These are phyloP conservation scores for Colletotrichum cuscutae DNA, from an alignment of 2,329 filamentous ascomycete species.

Conservation along the genomic window DNA sequence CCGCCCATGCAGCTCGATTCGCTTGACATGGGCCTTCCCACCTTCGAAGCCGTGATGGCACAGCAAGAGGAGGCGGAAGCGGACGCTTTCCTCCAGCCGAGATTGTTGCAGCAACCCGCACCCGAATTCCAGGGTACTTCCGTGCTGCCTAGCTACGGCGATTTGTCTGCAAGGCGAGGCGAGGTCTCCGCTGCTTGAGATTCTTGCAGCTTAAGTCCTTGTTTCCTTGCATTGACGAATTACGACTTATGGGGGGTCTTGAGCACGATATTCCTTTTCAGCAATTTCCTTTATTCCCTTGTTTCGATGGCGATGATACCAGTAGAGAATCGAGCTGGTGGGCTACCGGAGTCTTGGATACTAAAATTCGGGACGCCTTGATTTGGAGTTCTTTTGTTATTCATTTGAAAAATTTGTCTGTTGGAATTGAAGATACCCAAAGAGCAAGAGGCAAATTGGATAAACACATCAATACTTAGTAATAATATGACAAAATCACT, in stretches of 20 bases:
- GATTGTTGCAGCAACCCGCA: constrained; percentile 49
- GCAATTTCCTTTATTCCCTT: neutral
- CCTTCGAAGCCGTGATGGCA: constrained; percentile 60
- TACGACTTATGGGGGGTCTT: constrained; percentile 11
- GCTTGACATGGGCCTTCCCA: constrained; percentile 51
- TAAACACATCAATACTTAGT: neutral
- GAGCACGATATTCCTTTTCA: constrained; percentile 14
- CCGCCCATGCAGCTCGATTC: constrained; percentile 41
- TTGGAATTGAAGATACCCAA: constrained; percentile 25
- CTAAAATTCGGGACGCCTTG: neutral
- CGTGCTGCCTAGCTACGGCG: constrained; percentile 53
- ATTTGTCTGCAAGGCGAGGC: constrained; percentile 31
- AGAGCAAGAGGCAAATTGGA: constrained; percentile 16
- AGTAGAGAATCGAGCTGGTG: neutral
- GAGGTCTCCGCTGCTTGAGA: constrained; percentile 10
- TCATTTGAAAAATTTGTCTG: neutral
- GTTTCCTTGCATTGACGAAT: constrained; percentile 2
- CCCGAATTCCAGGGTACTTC: constrained; percentile 44
- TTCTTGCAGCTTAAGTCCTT: no score
- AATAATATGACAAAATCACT: neutral
- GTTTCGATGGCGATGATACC: neutral
- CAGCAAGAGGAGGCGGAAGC: constrained; percentile 53
- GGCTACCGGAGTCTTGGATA: neutral
- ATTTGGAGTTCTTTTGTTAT: neutral
- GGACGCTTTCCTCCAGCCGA: constrained; percentile 55